These are phyloP conservation scores for Amylostereum areolatum DNA, from an alignment of 1,284 basidiomycete genomes.

Conservation along the genomic window DNA sequence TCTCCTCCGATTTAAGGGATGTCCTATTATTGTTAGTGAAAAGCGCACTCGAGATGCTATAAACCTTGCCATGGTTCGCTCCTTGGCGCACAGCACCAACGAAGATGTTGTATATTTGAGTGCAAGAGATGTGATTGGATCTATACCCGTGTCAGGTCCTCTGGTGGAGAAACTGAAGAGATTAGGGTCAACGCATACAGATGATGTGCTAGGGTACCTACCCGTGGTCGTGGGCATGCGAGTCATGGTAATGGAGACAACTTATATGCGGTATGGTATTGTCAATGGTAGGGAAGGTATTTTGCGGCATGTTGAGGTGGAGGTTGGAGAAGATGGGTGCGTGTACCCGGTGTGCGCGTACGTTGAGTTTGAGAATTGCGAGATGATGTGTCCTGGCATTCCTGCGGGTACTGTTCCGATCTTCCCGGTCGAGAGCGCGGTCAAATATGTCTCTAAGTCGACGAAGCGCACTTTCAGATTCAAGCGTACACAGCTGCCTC, in stretches of 20 bases:
- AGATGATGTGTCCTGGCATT: too few species aligned
- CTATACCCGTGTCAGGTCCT: too few species aligned
- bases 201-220: conserved; percentile 6
- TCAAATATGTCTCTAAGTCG: background rate
- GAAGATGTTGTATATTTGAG: background rate
- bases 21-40: background rate
- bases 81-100: too few species aligned
- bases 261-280: conserved; percentile 13
- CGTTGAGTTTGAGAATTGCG: background rate
- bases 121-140: background rate
- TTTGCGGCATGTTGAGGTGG: conserved; percentile 13
- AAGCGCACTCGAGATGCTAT: background rate
- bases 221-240: conserved; percentile 20
- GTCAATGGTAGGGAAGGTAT: conserved; percentile 23
- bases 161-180: too few species aligned
- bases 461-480: conserved; percentile 2
- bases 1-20: background rate
- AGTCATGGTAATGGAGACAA: conserved; percentile 22
- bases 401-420: too few species aligned
- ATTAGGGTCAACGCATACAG: background rate
- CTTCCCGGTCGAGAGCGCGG: background rate
- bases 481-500: conserved; percentile 15
- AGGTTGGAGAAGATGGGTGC: background rate
- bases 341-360: background rate
- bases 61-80: background rate